These are phyloP conservation scores for Gyrodon lividus DNA, from an alignment of 768 basidiomycete genomes.

Conservation along the genomic window DNA sequence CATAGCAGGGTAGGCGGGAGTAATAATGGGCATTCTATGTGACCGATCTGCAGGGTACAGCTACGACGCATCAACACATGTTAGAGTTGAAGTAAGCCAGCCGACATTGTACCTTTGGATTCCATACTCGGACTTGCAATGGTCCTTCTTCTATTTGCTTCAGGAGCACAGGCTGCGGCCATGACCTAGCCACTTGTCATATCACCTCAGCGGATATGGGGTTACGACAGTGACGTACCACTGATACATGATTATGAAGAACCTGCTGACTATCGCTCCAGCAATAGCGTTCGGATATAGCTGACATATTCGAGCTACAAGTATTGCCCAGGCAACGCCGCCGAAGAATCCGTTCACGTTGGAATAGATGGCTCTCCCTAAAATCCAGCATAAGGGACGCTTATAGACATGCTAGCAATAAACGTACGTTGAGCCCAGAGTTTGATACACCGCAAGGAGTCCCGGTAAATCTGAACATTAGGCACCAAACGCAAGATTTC, in stretches of 20 bases:
- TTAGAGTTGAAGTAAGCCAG: too few species aligned
- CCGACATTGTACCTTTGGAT: conserved; percentile 69
- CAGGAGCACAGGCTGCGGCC: conserved; percentile 97
- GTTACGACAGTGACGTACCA: conserved; percentile 55
- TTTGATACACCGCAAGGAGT: conserved; percentile 93
- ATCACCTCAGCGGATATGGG: background rate
- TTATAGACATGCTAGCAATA: background rate
- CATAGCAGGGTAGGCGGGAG: conserved; percentile 98
- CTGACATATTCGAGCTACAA: conserved; percentile 99
- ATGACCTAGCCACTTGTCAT: conserved; percentile 60
- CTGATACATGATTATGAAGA: conserved; percentile 98
- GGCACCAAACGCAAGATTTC: conserved; percentile 94
- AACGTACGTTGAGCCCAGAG: conserved; percentile 92
- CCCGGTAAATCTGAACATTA: conserved; percentile 90
- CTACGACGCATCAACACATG: conserved; percentile 37
- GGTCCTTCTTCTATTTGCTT: conserved; percentile 97
- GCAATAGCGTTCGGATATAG: conserved; percentile 94
- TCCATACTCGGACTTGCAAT: conserved; percentile 93
- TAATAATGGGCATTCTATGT: conserved; percentile 99
- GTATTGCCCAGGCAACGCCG: conserved; percentile 98
- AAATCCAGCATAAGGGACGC: conserved; percentile 6
- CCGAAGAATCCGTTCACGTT: conserved; percentile 98
- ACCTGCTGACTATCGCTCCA: conserved; percentile 93
- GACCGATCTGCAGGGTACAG: conserved; percentile 88
- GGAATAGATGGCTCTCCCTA: conserved; percentile 95